phyloP scores from a whole-genome alignment of 495 filamentous ascomycete genomes.

The Pseudoneurospora amorphoporcata region DNA sequence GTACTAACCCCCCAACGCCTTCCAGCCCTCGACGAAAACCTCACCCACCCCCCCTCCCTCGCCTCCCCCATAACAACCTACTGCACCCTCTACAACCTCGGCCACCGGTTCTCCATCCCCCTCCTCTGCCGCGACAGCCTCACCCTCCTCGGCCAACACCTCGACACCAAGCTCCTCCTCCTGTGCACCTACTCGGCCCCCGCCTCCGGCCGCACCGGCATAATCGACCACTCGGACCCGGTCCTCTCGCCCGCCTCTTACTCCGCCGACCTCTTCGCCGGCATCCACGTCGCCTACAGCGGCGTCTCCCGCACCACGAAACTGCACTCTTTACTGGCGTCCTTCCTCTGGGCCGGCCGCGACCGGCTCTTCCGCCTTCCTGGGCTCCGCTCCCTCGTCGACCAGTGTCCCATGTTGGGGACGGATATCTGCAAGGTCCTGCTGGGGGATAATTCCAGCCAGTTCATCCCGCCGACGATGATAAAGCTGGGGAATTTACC shows the following conservation, averaged over 20 bases:
- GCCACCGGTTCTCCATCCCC: neutral
- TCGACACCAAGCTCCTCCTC: slow-evolving; percentile 7
- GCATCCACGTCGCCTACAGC: neutral
- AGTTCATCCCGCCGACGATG: neutral
- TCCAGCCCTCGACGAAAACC: slow-evolving; percentile 5
- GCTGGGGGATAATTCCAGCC: neutral
- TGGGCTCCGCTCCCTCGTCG: neutral
- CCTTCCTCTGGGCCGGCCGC: slow-evolving; percentile 14
- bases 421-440: slow-evolving; percentile 5
- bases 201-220: slow-evolving; percentile 2
- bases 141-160: slow-evolving; percentile 3
- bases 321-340: slow-evolving; percentile 4
- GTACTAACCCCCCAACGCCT: neutral
- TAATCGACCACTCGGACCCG: neutral
- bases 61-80: slow-evolving; percentile 1
- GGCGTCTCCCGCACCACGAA: neutral
- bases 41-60: neutral
- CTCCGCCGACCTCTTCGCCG: slow-evolving; percentile 4
- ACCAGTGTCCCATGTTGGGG: neutral
- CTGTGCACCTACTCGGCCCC: slow-evolving; percentile 6
- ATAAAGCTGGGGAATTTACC: neutral
- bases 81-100: slow-evolving; percentile 10
- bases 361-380: neutral
- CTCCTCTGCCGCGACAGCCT: slow-evolving; percentile 7
- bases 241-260: neutral